Evolutionary conservation across 768 basidiomycete species (phyloP).

Genomic region (Pleurotus pulmonarius): DNA sequence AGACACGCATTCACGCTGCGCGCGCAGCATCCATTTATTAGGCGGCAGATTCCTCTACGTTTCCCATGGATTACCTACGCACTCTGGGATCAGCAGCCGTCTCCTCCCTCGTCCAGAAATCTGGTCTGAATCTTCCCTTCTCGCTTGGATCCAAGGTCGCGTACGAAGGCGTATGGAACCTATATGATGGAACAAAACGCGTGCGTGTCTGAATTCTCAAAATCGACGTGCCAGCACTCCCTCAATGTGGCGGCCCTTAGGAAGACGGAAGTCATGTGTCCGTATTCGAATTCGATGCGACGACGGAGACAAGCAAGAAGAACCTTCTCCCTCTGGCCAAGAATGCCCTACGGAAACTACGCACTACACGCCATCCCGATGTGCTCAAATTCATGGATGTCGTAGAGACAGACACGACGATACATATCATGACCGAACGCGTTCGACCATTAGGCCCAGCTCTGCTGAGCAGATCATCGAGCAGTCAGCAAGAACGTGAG

Average conservation of each 20-base stretch:
- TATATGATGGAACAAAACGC: constrained; percentile 87
- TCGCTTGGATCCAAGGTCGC: constrained; percentile 74
- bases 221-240: neutral
- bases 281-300: constrained; percentile 88
- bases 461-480: constrained; percentile 59
- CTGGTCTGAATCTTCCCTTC: constrained; percentile 88
- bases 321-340: constrained; percentile 72
- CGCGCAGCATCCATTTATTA: no score
- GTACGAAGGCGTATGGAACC: constrained; percentile 73
- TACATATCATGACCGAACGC: constrained; percentile 95
- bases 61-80: constrained; percentile 77
- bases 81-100: constrained; percentile 84
- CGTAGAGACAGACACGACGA: constrained; percentile 80
- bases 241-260: constrained; percentile 36
- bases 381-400: constrained; percentile 94
- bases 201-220: constrained; percentile 36
- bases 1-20: no score
- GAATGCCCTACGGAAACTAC: constrained; percentile 86
- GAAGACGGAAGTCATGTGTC: constrained; percentile 86
- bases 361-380: constrained; percentile 92
- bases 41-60: no score
- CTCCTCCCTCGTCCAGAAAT: constrained; percentile 88
- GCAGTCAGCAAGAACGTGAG: constrained; percentile 62
- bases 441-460: constrained; percentile 69
- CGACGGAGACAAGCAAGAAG: constrained; percentile 47